Percentiles rank a stretch among this genome's conserved stretches.
phyloP scores from a whole-genome alignment of 2,329 filamentous ascomycete species.

The Ceratocystis destructans region DNA sequence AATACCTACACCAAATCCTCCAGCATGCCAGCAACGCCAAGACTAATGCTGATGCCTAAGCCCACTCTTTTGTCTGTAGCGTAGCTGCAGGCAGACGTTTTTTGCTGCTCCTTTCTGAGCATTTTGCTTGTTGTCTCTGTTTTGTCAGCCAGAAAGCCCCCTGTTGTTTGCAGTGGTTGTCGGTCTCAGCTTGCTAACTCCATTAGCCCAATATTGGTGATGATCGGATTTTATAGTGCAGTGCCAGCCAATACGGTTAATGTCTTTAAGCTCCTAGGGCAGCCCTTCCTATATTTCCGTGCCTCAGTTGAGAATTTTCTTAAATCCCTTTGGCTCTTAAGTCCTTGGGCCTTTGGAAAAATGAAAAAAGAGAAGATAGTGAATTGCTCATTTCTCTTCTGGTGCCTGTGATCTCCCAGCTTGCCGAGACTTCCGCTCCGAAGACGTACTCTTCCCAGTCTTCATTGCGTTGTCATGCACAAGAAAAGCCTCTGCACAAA shows the following conservation, averaged over 20 bases:
- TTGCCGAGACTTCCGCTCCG: neutral
- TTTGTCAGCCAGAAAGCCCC: neutral
- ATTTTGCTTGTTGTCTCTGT: neutral
- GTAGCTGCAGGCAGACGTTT: constrained; percentile 1
- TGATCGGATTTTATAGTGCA: neutral
- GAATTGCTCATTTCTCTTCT: no score
- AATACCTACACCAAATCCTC: neutral
- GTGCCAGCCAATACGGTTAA: neutral
- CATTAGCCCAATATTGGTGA: neutral
- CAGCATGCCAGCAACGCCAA: constrained; percentile 2
- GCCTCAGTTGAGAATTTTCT: neutral
- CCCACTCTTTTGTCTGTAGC: neutral
- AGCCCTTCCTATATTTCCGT: no score
- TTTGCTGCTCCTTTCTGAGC: neutral
- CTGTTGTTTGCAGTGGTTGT: neutral
- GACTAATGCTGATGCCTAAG: constrained; percentile 6
- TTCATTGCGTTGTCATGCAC: no score
- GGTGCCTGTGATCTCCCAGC: neutral
- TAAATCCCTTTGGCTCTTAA: neutral
- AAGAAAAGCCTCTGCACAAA: no score
- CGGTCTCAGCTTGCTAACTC: neutral
- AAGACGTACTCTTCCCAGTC: neutral
- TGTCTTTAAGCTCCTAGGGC: neutral
- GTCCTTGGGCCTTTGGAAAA: no score
- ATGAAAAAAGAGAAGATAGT: no score